A percentile compares a stretch with the other conserved stretches of the same genome.
Conservation (phyloP, 169 alveolate species). For the Miamiensis avidus region DNA sequence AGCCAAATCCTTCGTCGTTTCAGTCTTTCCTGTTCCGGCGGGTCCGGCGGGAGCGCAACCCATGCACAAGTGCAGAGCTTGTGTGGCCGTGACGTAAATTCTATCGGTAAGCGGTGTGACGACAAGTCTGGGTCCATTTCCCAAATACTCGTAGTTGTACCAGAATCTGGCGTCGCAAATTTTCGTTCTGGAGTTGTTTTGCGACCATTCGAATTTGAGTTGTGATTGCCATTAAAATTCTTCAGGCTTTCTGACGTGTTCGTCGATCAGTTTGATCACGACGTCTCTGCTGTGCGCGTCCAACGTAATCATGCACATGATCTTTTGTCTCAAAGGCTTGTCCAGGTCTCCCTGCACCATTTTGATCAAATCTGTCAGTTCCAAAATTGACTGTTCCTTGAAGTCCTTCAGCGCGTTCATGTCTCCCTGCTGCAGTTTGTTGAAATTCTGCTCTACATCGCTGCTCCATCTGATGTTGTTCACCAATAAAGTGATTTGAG, state of each 20-base stretch:
- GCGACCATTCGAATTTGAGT: conserved; percentile 93
- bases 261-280: conserved; percentile 86
- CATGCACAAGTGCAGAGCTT: conserved; percentile 95
- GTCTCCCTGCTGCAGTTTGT: conserved; percentile 55
- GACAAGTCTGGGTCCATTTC: conserved; percentile 96
- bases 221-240: conserved; percentile 97
- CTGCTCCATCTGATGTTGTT: conserved; percentile 87
- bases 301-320: conserved; percentile 95
- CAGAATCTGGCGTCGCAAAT: conserved; percentile 93
- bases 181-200: conserved; percentile 85
- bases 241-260: conserved; percentile 85
- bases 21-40: conserved; percentile 98
- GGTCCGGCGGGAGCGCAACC: conserved; percentile 99
- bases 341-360: conserved; percentile 91
- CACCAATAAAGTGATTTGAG: conserved; percentile 91
- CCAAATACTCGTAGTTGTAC: conserved; percentile 96
- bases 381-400: conserved; percentile 71
- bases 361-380: conserved; percentile 87
- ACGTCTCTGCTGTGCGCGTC: conserved; percentile 97
- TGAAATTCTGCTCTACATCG: conserved; percentile 85
- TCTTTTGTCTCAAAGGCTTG: conserved; percentile 84
- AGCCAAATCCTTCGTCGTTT: conserved; percentile 95
- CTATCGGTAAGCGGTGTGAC: conserved; percentile 97
- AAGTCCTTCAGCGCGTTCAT: conserved; percentile 76
- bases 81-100: conserved; percentile 97